Conservation (phyloP, 768 basidiomycete genomes). For the Fistulinella prunicolor region DNA sequence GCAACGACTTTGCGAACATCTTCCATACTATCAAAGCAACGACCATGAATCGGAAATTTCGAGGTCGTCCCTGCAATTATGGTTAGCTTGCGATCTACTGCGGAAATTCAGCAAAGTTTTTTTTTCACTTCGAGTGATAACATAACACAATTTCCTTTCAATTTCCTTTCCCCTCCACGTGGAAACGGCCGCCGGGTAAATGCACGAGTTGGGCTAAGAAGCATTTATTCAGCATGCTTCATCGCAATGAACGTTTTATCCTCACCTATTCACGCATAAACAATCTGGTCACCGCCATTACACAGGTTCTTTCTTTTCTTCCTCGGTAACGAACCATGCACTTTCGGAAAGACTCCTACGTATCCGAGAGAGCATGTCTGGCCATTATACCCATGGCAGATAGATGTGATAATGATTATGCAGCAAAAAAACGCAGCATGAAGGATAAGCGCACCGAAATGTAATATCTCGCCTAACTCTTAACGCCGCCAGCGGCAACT, state of each 20-base stretch:
- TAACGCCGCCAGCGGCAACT: constrained; percentile 27
- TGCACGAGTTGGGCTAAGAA: constrained; percentile 16
- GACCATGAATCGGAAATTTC: constrained; percentile 23
- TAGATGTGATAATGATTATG: neutral
- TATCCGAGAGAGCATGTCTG: constrained; percentile 19
- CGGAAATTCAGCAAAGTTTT: neutral
- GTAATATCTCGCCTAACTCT: constrained; percentile 13
- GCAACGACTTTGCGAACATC: constrained; percentile 15
- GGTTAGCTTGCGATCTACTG: neutral
- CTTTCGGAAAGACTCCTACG: constrained; percentile 16
- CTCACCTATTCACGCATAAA: constrained; percentile 21
- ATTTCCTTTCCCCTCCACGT: constrained; percentile 10
- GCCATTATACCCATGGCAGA: constrained; percentile 17
- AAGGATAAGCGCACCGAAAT: constrained; percentile 18
- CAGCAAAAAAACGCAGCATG: neutral
- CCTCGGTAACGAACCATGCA: constrained; percentile 22
- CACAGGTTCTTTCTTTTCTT: constrained; percentile 12
- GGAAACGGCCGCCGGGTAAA: constrained; percentile 11
- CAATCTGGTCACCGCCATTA: constrained; percentile 7
- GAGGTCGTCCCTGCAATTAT: constrained; percentile 8
- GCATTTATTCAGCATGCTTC: neutral
- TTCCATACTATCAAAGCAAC: constrained; percentile 20
- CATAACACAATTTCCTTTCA: constrained; percentile 2
- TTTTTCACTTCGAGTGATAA: constrained; percentile 16
- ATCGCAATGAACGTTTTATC: neutral